Conservation (phyloP, 2,329 filamentous ascomycete species). For the Penicillium sp. region DNA sequence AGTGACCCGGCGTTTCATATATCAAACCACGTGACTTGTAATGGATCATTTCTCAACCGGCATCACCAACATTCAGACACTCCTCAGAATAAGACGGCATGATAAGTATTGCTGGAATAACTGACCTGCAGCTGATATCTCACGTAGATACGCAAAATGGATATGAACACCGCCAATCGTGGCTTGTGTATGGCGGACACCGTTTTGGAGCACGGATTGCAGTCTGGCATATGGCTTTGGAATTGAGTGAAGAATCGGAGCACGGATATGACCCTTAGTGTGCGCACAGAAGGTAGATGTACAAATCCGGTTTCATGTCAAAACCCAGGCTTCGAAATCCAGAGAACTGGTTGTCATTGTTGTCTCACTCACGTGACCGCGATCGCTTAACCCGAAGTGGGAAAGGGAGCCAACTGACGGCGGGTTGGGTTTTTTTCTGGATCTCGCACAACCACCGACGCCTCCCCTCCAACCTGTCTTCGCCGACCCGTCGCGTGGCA, state of each 20-base stretch:
- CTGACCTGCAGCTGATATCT: not conserved
- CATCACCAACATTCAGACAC: not conserved
- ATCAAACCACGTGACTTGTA: not conserved
- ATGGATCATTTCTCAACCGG: not conserved
- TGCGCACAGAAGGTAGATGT: conserved; percentile 48
- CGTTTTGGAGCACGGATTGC: conserved; percentile 5
- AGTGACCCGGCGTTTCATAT: conserved; percentile 7
- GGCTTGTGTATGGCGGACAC: not conserved
- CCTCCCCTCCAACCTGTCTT: conserved; percentile 30
- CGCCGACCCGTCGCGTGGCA: conserved; percentile 42
- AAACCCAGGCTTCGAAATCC: not conserved
- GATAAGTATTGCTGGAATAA: not conserved
- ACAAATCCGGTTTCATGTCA: not conserved
- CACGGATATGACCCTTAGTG: conserved; percentile 4
- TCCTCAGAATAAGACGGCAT: not conserved
- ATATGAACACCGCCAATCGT: too few relatives aligned
- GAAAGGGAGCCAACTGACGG: conserved; percentile 22
- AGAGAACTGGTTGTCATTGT: not conserved
- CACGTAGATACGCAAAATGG: too few relatives aligned
- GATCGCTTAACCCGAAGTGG: conserved; percentile 45
- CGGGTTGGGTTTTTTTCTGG: conserved; percentile 37
- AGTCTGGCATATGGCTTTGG: not conserved
- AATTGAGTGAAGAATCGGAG: not conserved
- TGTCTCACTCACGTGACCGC: conserved; percentile 36
- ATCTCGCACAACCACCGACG: conserved; percentile 38